Evolutionary conservation across 2,329 filamentous ascomycete genomes (phyloP), one percentile per base, ranked within the genome.

Genomic region (Ophiosphaerella korrae): DNA sequence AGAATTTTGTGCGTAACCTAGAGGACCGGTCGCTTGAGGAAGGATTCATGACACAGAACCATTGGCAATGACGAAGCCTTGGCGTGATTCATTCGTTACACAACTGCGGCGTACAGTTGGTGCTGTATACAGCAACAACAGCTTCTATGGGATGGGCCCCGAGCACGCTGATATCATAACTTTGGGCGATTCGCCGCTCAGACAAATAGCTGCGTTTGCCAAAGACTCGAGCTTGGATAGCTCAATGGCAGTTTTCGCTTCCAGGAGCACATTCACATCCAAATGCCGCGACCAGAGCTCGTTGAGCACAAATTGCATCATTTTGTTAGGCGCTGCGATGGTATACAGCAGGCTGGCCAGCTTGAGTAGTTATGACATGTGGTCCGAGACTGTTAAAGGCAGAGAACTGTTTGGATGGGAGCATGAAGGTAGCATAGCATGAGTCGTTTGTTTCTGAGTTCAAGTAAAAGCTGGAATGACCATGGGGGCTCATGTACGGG

Each of bases 21-120:
- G 94, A 99, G 75, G 94, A 97, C 75, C 85, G 94, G 32, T 97
- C 92, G 2, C 78, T 97, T 48, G 93, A 96, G 73, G 93, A 97
- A 74, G 91, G 92, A 2, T 97, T 92, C 69, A 89, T 92, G 84
- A 80, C 79, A 60, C 80, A 84, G 58, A 62, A 66, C 23, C 90
- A 94, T 74, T 96, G 88, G 83, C 82, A 85, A 65, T 85, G 78
- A 80, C 18, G 31, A 58, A 57, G 48, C 47, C 55, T 18, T 57
- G 42, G 24, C 42, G 39, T 46, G 37, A 47, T 36, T 47, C 42
- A 49, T 39, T 18, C 45, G 50, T 33, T 46, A 43, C 33, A 29
- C 14, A 12, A 21, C 26, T 46, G 33, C 11, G 36, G 35, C 36
- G 23, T 21, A n/a, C 21, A 11, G 37, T 36, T 16, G 24, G 35